These are phyloP conservation scores for Luzula sylvatica DNA, from an alignment of 176 grass and related monocot genomes.

Conservation along the genomic window DNA sequence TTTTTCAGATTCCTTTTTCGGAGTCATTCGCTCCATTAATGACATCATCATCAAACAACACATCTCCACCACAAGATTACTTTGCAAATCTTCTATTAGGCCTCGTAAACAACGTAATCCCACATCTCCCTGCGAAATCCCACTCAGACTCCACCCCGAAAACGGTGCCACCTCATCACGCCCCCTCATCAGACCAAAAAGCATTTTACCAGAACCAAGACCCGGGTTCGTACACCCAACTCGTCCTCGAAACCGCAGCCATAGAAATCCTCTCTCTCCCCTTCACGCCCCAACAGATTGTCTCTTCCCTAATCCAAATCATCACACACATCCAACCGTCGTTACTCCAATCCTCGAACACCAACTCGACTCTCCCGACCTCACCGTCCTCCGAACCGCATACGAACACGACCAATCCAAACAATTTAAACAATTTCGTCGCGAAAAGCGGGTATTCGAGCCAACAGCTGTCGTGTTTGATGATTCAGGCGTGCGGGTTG, in stretches of 20 bases:
- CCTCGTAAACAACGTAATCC: slow-evolving; percentile 94
- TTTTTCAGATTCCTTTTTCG: background rate
- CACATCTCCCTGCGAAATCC: slow-evolving; percentile 80
- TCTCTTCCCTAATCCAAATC: slow-evolving; percentile 84
- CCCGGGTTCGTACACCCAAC: slow-evolving; percentile 92
- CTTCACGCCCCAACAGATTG: slow-evolving; percentile 58
- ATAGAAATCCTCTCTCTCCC: slow-evolving; percentile 95
- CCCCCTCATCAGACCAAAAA: slow-evolving; percentile 56
- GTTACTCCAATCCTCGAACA: slow-evolving; percentile 67
- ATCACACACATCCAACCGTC: slow-evolving; percentile 76
- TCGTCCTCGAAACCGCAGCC: slow-evolving; percentile 92
- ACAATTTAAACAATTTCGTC: slow-evolving; percentile 66
- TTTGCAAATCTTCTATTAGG: slow-evolving; percentile 83
- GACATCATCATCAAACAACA: slow-evolving; percentile 40
- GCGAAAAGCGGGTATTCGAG: slow-evolving; percentile 86
- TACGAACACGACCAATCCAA: slow-evolving; percentile 43
- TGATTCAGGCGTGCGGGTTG: slow-evolving; percentile 98
- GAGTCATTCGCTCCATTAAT: slow-evolving; percentile 10
- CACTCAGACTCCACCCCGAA: slow-evolving; percentile 54
- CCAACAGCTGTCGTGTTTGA: slow-evolving; percentile 83
- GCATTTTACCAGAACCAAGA: slow-evolving; percentile 99
- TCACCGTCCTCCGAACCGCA: slow-evolving; percentile 60
- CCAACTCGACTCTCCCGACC: slow-evolving; percentile 66
- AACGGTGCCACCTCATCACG: slow-evolving; percentile 42
- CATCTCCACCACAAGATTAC: slow-evolving; percentile 82